Conservation (phyloP, 75 land plant genomes). For the Adiantum capillusveneris region DNA sequence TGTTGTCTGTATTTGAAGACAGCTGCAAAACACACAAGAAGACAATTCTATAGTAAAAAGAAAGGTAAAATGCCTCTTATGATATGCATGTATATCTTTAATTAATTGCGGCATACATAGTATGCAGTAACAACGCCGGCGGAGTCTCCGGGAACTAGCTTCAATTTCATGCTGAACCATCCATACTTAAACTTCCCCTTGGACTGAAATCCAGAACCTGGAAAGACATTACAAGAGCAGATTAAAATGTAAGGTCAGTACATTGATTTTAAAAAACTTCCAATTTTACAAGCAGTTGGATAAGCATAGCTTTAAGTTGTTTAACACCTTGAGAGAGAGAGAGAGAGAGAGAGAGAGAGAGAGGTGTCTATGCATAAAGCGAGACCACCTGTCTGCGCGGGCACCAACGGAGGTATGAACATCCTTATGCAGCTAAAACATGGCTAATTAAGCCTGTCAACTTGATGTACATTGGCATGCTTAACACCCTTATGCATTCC, state of each 20-base stretch:
- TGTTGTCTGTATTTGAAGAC: slow-evolving; percentile 8
- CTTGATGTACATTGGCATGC: too few species aligned
- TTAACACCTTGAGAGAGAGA: too few species aligned
- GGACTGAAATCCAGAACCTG: slow-evolving; percentile 75
- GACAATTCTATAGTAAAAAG: neutral
- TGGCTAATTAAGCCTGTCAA: too few species aligned
- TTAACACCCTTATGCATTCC: too few species aligned
- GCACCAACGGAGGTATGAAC: too few species aligned
- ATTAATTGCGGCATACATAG: slow-evolving; percentile 40
- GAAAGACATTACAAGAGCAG: neutral
- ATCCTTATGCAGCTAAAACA: too few species aligned
- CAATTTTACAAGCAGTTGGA: too few species aligned
- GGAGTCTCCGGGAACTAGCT: slow-evolving; percentile 76
- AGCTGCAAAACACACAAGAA: slow-evolving; percentile 9
- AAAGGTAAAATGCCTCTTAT: neutral
- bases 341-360: neutral
- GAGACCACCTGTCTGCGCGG: too few species aligned
- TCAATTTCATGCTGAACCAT: slow-evolving; percentile 86
- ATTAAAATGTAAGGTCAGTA: too few species aligned
- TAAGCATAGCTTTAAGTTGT: too few species aligned
- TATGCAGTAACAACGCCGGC: slow-evolving; percentile 80
- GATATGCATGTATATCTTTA: neutral
- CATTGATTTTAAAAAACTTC: too few species aligned
- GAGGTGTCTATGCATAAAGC: neutral
- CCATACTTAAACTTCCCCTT: slow-evolving; percentile 62